Evolutionary conservation across 805 yeast genomes (phyloP), one percentile per base, ranked within the genome.

Genomic region (Candida odintsovae): DNA sequence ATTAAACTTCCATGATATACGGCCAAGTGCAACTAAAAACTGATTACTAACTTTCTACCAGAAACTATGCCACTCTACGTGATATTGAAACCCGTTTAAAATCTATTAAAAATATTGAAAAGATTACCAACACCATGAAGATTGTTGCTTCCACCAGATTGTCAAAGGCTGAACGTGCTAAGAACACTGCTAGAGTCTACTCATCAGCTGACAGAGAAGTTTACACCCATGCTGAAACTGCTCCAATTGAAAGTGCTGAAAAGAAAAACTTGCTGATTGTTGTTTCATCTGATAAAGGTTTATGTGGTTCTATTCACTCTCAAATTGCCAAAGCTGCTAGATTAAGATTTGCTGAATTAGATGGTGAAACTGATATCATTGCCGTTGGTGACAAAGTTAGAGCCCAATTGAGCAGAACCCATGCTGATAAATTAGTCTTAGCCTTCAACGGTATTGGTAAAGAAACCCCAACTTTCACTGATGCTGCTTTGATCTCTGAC

Each of bases 121-220:
- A 94, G 78, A 94, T 94, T 76, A 94, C 99, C 75, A 94, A 94
- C 76, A 94, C 99, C 71, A 94, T 94, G 98, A 94, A 90, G 79
- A 85, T 94, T 73, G 99, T 94, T 64, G 99, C 99, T 38, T 92
- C 98, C 38, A 94, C 99, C 60, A 86, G 97, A 75, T 81, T 94
- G 69, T 77, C 81, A 68, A 90, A 87, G 74, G 99, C 99, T 52
- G 96, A 90, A 73, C 86, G 84, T 70, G 96, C 97, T 51, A 92
- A 90, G 90, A 74, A 76, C 58, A 79, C 87, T 43, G 85, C 97
- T 43, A 83, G 95, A 69, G 84, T 80, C 51, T 92, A 87, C 77
- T 83, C 83, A 65, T 76, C 77, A 60, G 82, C 90, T 50, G 95
- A 90, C 65, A 59, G 75, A 52, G 89, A 85, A 66, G 88, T 94